Percentiles rank a stretch among this genome's conserved stretches.
phyloP scores from a whole-genome alignment of 2,329 filamentous ascomycete species.

The Talaromyces marneffei region DNA sequence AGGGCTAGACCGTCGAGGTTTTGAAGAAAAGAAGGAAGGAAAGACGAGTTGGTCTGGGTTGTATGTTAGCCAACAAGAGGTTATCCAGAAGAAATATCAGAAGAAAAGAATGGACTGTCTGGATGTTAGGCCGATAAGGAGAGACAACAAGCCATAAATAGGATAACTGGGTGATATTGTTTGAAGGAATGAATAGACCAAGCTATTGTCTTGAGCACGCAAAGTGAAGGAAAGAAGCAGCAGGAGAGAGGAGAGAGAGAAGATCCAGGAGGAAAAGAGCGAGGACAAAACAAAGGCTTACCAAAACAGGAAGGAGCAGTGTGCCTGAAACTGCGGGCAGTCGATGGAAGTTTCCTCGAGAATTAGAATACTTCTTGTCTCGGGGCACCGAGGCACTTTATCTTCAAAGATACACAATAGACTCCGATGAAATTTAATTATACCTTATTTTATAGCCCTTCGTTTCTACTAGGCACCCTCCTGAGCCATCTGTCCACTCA shows the following conservation, averaged over 20 bases:
- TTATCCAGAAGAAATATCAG: not conserved
- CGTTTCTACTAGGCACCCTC: not conserved
- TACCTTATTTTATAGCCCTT: not conserved
- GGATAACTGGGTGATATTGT: not conserved
- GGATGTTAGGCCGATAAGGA: not conserved
- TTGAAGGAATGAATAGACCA: not conserved
- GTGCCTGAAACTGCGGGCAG: not conserved
- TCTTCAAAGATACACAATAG: not conserved
- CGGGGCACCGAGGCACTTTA: not conserved
- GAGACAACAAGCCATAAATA: not conserved
- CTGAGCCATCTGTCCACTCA: not conserved
- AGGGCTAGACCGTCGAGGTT: conserved; percentile 10
- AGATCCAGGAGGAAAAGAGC: not conserved
- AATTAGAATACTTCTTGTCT: not conserved
- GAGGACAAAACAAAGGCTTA: not conserved
- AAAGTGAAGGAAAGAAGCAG: not conserved
- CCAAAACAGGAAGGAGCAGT: conserved; percentile 1
- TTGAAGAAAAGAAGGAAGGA: not conserved
- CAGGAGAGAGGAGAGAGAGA: not conserved
- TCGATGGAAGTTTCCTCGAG: not conserved
- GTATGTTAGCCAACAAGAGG: not conserved
- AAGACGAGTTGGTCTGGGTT: not conserved
- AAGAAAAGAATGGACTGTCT: not conserved
- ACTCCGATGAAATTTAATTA: too few species aligned
- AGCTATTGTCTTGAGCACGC: not conserved